Base-by-base conservation (phyloP, 2,329 filamentous ascomycete genomes). In the Colletotrichum sp. region DNA sequence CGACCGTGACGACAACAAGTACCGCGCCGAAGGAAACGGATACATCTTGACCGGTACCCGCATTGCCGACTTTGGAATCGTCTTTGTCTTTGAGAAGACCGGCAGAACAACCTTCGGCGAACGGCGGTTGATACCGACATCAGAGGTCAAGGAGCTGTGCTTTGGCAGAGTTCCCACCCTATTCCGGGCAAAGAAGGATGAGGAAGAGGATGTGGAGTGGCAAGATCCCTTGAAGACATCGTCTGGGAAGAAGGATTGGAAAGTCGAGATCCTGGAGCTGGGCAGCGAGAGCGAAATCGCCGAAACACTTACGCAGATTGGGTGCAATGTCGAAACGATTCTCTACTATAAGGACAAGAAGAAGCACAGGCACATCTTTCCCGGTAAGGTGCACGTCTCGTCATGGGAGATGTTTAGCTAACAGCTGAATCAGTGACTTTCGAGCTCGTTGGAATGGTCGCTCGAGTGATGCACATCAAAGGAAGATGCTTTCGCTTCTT, bases 361-460 rank as follows among this genome's bases (percentile, higher is more conserved):
- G 18, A 72, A 59, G 10, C 18, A 77, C 13, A 70, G 69, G 9
- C 81, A 83, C 63, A 67, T 83, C 3, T 83, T 81, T 28, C 80
- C 82, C n/a, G 78, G 80, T 81, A 24, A 24, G 24, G 24, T 24
- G 24, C 24, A 24, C 24, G 24, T 24, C 24, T 24, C 24, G 24
- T 24, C 24, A 24, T 24, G 24, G 24, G 24, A 24, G 24, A 24
- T 24, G 24, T 24, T 24, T 24, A 18, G 12, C 26, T 60, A 60
- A 69, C 13, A 18, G 12, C 24, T 24, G 24, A 24, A 24, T 24
- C 24, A n/a, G 84, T 86, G 6, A 80, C 84, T 3, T 86, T 86
- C 32, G 85, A 86, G 21, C 78, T 88, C 1, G 80, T 87, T 1
- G 86, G 85, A 0, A 88, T 88, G 86, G 77, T 87, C 2, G 84